These are phyloP conservation scores for Epithele typhae DNA, from an alignment of 768 basidiomycete species.

Conservation along the genomic window DNA sequence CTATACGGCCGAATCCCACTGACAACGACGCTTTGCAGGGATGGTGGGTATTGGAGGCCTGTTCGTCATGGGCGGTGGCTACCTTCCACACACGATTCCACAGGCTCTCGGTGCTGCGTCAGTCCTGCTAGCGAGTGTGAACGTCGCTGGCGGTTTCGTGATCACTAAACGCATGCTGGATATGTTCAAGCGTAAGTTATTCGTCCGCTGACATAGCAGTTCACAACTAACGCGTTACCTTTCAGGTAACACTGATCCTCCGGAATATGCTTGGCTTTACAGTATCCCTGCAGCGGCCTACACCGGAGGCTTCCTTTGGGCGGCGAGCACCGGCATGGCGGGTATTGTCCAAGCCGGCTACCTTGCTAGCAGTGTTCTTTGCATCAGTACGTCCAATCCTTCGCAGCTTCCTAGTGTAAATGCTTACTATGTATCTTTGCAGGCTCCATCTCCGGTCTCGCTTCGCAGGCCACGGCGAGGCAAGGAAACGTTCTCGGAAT, in stretches of 20 bases:
- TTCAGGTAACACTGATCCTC: conserved; percentile 75
- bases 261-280: conserved; percentile 85
- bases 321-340: conserved; percentile 79
- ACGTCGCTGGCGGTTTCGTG: conserved; percentile 85
- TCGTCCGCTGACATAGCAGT: not conserved
- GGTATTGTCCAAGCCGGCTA: conserved; percentile 89
- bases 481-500: conserved; percentile 89
- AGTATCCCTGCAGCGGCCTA: conserved; percentile 76
- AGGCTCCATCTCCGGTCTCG: conserved; percentile 78
- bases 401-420: too few relatives aligned
- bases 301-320: conserved; percentile 76
- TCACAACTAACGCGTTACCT: conserved; percentile 1
- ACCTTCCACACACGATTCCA: conserved; percentile 74
- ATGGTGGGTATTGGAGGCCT: conserved; percentile 83
- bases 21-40: conserved; percentile 34
- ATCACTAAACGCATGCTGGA: conserved; percentile 91
- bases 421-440: not conserved
- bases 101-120: conserved; percentile 77
- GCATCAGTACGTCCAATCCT: conserved; percentile 52
- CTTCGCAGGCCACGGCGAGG: conserved; percentile 76
- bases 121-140: conserved; percentile 84
- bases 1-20: too few relatives aligned
- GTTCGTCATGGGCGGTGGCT: conserved; percentile 89
- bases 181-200: conserved; percentile 76
- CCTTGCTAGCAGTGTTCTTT: conserved; percentile 78